Percentiles rank a stretch among this genome's conserved stretches.
Conservation (phyloP, 257 asterid species). For the Linderniella brevidens region DNA sequence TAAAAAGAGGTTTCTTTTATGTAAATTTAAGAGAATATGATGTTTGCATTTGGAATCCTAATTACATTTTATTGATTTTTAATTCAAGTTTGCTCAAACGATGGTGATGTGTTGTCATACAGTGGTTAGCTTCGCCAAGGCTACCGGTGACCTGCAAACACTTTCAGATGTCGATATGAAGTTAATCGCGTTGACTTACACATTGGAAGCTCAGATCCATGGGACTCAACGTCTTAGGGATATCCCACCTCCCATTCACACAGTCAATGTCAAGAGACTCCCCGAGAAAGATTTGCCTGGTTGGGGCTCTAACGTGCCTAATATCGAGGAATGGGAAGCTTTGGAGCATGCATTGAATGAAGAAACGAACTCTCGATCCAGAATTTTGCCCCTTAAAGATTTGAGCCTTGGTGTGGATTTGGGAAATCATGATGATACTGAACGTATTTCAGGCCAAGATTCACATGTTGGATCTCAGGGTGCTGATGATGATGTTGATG, state of each 20-base stretch:
- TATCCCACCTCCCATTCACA: conserved; percentile 67
- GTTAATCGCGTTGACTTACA: conserved; percentile 83
- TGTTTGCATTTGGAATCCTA: too few relatives aligned
- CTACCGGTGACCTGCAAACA: conserved; percentile 95
- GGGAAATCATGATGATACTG: conserved; percentile 21
- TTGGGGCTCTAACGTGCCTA: conserved; percentile 94
- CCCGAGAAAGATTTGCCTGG: conserved; percentile 97
- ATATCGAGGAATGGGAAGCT: conserved; percentile 94
- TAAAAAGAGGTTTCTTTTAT: too few relatives aligned
- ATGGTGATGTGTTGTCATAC: conserved; percentile 14
- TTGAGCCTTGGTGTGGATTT: conserved; percentile 32
- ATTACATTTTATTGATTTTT: background rate
- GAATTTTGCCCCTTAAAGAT: conserved; percentile 65
- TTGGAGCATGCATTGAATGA: conserved; percentile 45
- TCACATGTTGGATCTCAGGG: conserved; percentile 21
- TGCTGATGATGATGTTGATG: conserved; percentile 24
- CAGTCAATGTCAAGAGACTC: conserved; percentile 69
- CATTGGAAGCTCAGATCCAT: conserved; percentile 69
- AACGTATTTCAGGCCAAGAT: conserved; percentile 25
- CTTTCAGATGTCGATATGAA: conserved; percentile 97
- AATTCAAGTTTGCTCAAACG: background rate
- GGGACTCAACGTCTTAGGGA: conserved; percentile 74
- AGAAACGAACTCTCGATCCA: conserved; percentile 32
- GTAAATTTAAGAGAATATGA: too few relatives aligned
- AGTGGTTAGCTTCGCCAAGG: conserved; percentile 82